A percentile compares a stretch with the other conserved stretches of the same genome.
Conservation (phyloP, 495 filamentous ascomycete genomes). For the Beverwykella pulmonaria region DNA sequence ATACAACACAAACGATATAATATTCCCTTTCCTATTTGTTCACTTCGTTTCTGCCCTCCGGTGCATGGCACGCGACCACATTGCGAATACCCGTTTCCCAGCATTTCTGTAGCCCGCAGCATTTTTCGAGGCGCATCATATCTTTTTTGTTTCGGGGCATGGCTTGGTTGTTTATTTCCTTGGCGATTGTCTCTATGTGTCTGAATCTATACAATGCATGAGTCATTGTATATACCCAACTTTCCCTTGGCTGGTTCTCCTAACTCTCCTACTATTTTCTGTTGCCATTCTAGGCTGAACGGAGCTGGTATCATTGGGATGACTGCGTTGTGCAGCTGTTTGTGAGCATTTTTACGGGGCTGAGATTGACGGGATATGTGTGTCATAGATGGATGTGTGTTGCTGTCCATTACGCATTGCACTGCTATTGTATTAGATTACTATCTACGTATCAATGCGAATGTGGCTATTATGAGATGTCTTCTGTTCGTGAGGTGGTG, state of each 20-base stretch:
- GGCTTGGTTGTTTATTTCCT: slow-evolving; percentile 27
- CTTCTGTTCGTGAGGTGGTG: background rate
- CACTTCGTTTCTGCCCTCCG: slow-evolving; percentile 27
- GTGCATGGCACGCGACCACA: slow-evolving; percentile 17
- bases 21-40: slow-evolving; percentile 21
- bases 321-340: background rate
- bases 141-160: slow-evolving; percentile 25
- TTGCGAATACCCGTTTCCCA: slow-evolving; percentile 37
- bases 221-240: slow-evolving; percentile 15
- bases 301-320: background rate
- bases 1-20: slow-evolving; percentile 13
- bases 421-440: slow-evolving; percentile 11
- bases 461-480: background rate
- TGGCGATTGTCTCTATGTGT: slow-evolving; percentile 1
- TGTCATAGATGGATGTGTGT: slow-evolving; percentile 12
- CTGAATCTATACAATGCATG: slow-evolving; percentile 3
- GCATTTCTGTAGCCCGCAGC: slow-evolving; percentile 34
- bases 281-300: slow-evolving; percentile 2
- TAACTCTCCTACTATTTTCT: background rate
- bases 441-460: slow-evolving; percentile 15
- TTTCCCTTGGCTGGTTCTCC: background rate
- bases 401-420: background rate
- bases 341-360: background rate
- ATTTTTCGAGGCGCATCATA: slow-evolving; percentile 38
- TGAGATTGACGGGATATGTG: background rate